phyloP scores from a whole-genome alignment of 257 asterid genomes.

The Vinca minor region DNA sequence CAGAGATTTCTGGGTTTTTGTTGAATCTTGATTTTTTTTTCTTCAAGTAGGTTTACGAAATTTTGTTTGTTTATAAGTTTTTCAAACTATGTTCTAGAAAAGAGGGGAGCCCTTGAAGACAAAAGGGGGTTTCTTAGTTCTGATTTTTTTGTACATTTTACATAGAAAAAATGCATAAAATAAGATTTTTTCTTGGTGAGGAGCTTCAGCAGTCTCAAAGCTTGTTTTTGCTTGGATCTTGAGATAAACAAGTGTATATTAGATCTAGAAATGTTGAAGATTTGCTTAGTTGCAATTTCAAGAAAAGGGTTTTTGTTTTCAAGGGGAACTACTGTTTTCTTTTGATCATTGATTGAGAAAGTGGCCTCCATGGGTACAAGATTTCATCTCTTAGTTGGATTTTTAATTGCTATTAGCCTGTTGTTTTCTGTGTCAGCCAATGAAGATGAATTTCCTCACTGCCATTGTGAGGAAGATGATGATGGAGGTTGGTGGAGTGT shows the following conservation, averaged over 20 bases:
- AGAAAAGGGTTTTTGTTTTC: too few species aligned
- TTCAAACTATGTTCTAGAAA: background rate
- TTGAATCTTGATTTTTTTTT: slow-evolving; percentile 11
- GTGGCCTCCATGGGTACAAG: slow-evolving; percentile 18
- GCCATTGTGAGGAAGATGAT: slow-evolving; percentile 37
- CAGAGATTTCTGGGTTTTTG: slow-evolving; percentile 4
- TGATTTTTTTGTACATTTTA: slow-evolving; percentile 5
- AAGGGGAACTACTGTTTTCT: too few species aligned
- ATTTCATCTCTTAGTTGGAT: slow-evolving; percentile 19
- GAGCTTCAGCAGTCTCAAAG: slow-evolving; percentile 3
- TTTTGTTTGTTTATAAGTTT: background rate
- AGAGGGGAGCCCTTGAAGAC: background rate
- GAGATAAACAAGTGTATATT: slow-evolving; percentile 13
- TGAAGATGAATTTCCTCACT: slow-evolving; percentile 24
- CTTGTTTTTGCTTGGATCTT: slow-evolving; percentile 24
- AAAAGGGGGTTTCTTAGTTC: background rate
- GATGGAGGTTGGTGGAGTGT: slow-evolving; percentile 33
- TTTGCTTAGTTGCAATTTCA: slow-evolving; percentile 18
- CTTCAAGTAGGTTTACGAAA: background rate
- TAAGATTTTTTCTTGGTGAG: slow-evolving; percentile 2
- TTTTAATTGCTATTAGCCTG: slow-evolving; percentile 18
- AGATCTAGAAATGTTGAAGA: slow-evolving; percentile 24
- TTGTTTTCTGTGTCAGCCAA: slow-evolving; percentile 24
- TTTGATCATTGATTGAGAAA: slow-evolving; percentile 15
- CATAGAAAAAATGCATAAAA: background rate